These are phyloP conservation scores for Diaporthe ilicicola DNA, from an alignment of 2,329 filamentous ascomycete species.

Conservation along the genomic window DNA sequence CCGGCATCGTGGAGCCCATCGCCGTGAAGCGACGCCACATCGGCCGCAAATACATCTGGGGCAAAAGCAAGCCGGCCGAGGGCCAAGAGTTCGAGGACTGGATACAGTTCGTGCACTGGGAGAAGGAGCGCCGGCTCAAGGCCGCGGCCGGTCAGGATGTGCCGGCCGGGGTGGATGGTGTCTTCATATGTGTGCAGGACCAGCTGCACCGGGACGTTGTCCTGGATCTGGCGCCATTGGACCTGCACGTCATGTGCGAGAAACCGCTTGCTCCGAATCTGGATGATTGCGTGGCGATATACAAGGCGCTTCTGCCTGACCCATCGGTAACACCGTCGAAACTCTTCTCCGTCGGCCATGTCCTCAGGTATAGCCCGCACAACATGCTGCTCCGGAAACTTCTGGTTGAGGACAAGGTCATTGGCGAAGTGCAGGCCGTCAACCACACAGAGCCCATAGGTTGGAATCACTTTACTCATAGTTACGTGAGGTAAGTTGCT, in stretches of 20 bases:
- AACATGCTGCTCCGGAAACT: constrained; percentile 8
- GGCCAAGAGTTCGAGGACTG: constrained; percentile 12
- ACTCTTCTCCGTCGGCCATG: constrained; percentile 9
- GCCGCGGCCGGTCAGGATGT: background rate
- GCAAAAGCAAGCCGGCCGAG: background rate
- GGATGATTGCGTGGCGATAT: background rate
- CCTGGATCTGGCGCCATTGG: background rate
- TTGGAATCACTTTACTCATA: constrained; percentile 5
- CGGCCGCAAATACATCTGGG: constrained; percentile 12
- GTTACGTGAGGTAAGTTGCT: constrained; percentile 6
- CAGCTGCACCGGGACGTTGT: background rate
- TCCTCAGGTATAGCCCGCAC: constrained; percentile 12
- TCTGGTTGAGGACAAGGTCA: background rate
- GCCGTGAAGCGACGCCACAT: constrained; percentile 9
- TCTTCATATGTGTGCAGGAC: constrained; percentile 17
- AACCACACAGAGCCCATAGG: constrained; percentile 14
- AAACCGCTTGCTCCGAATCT: background rate
- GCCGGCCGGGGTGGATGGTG: background rate
- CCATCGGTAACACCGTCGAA: background rate
- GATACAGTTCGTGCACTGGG: background rate
- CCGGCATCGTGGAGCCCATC: background rate
- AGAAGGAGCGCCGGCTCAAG: background rate
- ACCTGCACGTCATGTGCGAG: constrained; percentile 9
- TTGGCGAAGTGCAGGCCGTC: constrained; percentile 1
- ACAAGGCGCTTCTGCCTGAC: background rate